Conservation (phyloP, 495 filamentous ascomycete genomes). For the Hyaloscypha bicolor region DNA sequence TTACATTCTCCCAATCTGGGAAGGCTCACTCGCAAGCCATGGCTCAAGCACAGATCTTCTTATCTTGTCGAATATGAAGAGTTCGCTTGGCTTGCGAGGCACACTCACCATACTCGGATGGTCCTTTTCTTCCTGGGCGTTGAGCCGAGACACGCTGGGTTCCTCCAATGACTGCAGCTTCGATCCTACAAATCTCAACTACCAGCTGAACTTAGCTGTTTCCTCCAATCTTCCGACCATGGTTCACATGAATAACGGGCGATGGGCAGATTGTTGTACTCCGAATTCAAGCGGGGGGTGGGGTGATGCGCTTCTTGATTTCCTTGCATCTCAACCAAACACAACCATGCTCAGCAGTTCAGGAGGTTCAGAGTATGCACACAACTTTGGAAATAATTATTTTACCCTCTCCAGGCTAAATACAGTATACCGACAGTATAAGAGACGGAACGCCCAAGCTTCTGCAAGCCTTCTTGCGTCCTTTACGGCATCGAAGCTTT, state of each 20-base stretch:
- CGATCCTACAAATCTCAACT: constrained; percentile 18
- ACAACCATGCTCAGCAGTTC: constrained; percentile 2
- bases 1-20: constrained; percentile 15
- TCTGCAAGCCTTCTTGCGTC: constrained; percentile 10
- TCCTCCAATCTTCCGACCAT: constrained; percentile 8
- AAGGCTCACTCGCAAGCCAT: constrained; percentile 12
- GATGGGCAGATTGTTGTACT: constrained; percentile 17
- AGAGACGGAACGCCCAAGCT: constrained; percentile 19
- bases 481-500: constrained; percentile 4
- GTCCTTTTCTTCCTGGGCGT: constrained; percentile 17
- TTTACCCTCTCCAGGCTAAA: constrained; percentile 8
- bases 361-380: neutral
- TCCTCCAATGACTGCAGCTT: constrained; percentile 5
- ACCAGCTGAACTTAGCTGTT: constrained; percentile 1
- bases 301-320: constrained; percentile 5
- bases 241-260: constrained; percentile 18
- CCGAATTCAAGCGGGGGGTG: constrained; percentile 7
- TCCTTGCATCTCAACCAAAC: constrained; percentile 12
- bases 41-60: constrained; percentile 3
- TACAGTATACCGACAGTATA: constrained; percentile 13
- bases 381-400: constrained; percentile 7
- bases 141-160: constrained; percentile 10
- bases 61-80: constrained; percentile 9
- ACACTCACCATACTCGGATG: constrained; percentile 13
- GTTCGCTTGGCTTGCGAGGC: constrained; percentile 5